Percentiles rank a stretch among this genome's conserved stretches.
Conservation (phyloP, 306 rosid species). For the Ceratonia siliqua region DNA sequence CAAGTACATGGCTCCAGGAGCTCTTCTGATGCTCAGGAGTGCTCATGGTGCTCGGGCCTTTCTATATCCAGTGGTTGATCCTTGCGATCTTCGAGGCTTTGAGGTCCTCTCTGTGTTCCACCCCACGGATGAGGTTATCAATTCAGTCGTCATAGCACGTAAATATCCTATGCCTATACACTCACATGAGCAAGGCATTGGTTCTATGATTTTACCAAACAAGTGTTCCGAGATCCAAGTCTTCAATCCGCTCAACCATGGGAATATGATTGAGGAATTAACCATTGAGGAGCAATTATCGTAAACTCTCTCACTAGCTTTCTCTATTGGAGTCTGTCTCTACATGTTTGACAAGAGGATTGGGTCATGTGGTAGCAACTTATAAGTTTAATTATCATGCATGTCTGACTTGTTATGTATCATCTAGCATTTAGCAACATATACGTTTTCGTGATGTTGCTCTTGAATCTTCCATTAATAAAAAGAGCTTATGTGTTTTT, state of each 20-base stretch:
- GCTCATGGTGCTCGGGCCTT: conserved; percentile 91
- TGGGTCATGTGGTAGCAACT: conserved; percentile 23
- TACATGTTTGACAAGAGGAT: conserved; percentile 15
- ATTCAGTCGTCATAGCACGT: conserved; percentile 74
- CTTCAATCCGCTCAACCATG: conserved; percentile 61
- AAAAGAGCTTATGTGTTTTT: conserved; percentile 28
- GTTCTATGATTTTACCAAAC: conserved; percentile 42
- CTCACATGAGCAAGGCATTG: conserved; percentile 42
- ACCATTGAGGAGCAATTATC: conserved; percentile 51
- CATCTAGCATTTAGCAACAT: conserved; percentile 25
- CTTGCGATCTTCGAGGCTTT: conserved; percentile 67
- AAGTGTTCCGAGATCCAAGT: conserved; percentile 63
- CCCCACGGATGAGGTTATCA: conserved; percentile 78
- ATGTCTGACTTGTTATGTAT: conserved; percentile 21
- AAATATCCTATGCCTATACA: conserved; percentile 38
- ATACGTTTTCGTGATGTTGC: conserved; percentile 10
- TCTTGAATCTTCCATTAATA: conserved; percentile 38
- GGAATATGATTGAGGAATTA: conserved; percentile 66
- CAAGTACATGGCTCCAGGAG: conserved; percentile 64
- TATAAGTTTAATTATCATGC: conserved; percentile 13
- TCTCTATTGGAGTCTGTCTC: neutral
- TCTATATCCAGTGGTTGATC: conserved; percentile 80
- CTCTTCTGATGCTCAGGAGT: conserved; percentile 77
- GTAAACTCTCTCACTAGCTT: conserved; percentile 1
- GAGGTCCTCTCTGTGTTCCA: conserved; percentile 78